phyloP scores from a whole-genome alignment of 805 yeast species.

The Metschnikowia corniflorae region DNA sequence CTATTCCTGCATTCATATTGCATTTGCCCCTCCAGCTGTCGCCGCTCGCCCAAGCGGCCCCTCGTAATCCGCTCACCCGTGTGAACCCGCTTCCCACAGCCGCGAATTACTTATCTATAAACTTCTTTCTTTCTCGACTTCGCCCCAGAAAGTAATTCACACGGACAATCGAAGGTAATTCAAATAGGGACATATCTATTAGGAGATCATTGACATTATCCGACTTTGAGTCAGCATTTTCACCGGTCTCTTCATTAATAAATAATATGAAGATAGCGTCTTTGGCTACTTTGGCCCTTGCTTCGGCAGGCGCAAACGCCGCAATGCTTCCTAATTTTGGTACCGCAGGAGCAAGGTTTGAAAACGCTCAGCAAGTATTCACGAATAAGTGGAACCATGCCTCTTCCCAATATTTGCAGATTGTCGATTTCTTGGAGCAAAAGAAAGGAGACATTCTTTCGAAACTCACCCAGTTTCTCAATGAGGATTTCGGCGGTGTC shows the following conservation, averaged over 20 bases:
- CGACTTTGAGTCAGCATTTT: no score
- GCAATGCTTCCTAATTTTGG: constrained; percentile 13
- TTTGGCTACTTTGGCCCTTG: constrained; percentile 11
- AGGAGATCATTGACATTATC: no score
- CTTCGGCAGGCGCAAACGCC: constrained; percentile 15
- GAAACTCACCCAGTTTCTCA: constrained; percentile 49
- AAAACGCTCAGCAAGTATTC: constrained; percentile 13
- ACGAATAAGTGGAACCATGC: constrained; percentile 10
- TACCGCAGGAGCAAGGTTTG: constrained; percentile 8
- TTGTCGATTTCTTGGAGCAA: constrained; percentile 14
- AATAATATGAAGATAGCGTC: constrained; percentile 11
- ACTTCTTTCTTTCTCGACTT: background rate
- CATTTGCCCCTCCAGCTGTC: background rate
- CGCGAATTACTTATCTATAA: background rate
- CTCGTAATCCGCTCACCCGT: background rate
- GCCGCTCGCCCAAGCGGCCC: background rate
- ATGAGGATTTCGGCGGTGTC: constrained; percentile 47
- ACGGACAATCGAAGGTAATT: background rate
- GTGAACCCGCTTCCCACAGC: background rate
- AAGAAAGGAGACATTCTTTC: constrained; percentile 31
- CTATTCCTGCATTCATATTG: background rate
- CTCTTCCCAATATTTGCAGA: constrained; percentile 13
- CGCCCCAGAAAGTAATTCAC: background rate
- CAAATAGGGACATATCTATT: no score
- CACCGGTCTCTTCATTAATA: no score